A percentile compares a stretch with the other conserved stretches of the same genome.
These are phyloP conservation scores for Scheffersomyces coipomensis DNA, from an alignment of 805 yeast genomes.

Conservation along the genomic window DNA sequence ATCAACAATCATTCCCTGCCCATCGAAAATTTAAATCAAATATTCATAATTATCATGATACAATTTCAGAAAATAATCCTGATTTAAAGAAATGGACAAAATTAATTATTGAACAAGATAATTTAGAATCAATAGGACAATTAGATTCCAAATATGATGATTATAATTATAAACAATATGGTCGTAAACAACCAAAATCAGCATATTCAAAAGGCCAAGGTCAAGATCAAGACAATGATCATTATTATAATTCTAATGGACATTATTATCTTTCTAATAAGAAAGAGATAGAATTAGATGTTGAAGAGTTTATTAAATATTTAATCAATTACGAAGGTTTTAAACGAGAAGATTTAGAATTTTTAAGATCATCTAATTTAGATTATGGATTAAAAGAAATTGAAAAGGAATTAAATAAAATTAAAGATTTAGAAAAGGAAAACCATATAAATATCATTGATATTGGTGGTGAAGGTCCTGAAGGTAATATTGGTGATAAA, in stretches of 20 bases:
- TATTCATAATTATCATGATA: constrained; percentile 17
- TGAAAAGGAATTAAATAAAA: constrained; percentile 32
- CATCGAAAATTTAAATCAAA: constrained; percentile 12
- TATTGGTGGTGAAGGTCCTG: constrained; percentile 27
- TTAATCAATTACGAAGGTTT: constrained; percentile 29
- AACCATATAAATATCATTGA: constrained; percentile 14
- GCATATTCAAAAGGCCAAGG: too few relatives aligned
- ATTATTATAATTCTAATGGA: too few relatives aligned
- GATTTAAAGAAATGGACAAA: constrained; percentile 16
- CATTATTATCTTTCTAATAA: too few relatives aligned
- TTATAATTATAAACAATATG: constrained; percentile 2
- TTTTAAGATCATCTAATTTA: constrained; percentile 22
- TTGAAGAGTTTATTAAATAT: constrained; percentile 29
- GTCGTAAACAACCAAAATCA: not conserved
- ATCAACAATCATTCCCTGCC: not conserved
- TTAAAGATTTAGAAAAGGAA: constrained; percentile 15
- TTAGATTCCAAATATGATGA: constrained; percentile 2
- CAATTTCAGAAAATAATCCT: constrained; percentile 12
- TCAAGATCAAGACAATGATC: too few relatives aligned
- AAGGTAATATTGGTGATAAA: not conserved
- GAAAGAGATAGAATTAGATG: constrained; percentile 17
- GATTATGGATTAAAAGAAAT: constrained; percentile 39
- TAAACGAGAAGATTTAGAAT: constrained; percentile 20
- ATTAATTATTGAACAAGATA: constrained; percentile 5
- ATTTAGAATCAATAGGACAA: not conserved